phyloP scores from a whole-genome alignment of 306 rosid species.

The Malus asiatica region DNA sequence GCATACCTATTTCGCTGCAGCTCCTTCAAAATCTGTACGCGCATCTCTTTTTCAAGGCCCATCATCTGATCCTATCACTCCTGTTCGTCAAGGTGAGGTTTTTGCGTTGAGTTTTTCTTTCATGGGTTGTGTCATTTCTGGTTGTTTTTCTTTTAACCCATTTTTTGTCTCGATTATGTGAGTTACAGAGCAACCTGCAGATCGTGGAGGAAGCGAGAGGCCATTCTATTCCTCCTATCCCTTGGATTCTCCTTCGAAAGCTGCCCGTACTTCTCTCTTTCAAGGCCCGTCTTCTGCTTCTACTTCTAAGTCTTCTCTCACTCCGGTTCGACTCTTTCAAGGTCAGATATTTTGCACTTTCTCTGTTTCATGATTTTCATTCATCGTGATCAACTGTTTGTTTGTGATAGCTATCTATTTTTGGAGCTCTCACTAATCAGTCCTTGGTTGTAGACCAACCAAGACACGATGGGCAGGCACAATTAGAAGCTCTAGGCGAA shows the following conservation, averaged over 20 bases:
- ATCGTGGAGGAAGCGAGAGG: neutral
- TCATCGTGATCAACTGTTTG: neutral
- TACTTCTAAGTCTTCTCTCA: neutral
- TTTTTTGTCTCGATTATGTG: neutral
- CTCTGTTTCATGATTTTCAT: neutral
- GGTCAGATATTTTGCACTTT: neutral
- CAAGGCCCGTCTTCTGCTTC: slow-evolving; percentile 1
- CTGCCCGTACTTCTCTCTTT: neutral
- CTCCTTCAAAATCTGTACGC: neutral
- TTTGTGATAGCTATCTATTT: neutral
- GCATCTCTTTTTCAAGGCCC: neutral
- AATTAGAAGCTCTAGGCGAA: slow-evolving; percentile 52
- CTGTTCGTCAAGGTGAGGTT: neutral
- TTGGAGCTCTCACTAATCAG: neutral
- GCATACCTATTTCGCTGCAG: neutral
- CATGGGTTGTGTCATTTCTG: neutral
- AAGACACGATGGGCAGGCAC: neutral
- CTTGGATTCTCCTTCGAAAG: neutral
- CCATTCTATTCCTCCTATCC: neutral
- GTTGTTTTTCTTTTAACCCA: neutral
- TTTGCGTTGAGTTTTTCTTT: neutral
- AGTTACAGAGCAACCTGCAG: neutral
- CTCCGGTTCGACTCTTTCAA: neutral
- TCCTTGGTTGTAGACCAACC: neutral
- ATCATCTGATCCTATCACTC: neutral